Evolutionary conservation across 768 basidiomycete species (phyloP).

Genomic region (Suillus americanus): DNA sequence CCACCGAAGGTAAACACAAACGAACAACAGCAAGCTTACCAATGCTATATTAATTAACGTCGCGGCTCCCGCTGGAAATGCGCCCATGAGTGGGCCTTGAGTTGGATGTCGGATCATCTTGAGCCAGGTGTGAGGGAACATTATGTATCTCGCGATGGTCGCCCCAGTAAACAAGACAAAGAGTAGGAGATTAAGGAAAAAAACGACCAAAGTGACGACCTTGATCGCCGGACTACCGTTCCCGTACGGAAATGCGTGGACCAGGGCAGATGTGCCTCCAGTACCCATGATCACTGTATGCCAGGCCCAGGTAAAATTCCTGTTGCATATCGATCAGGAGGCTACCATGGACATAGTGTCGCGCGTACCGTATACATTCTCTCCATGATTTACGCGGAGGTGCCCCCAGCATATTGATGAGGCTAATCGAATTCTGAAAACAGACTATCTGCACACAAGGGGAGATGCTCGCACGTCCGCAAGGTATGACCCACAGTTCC

Average conservation of each 20-base stretch:
- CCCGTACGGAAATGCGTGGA: slow-evolving; percentile 45
- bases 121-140: slow-evolving; percentile 43
- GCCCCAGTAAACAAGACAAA: slow-evolving; percentile 36
- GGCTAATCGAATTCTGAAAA: not conserved
- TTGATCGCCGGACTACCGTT: slow-evolving; percentile 32
- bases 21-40: slow-evolving; percentile 22
- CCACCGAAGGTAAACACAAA: not conserved
- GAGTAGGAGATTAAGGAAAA: slow-evolving; percentile 40
- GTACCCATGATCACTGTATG: slow-evolving; percentile 50
- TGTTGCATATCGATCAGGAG: slow-evolving; percentile 15
- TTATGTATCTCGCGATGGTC: slow-evolving; percentile 39
- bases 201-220: slow-evolving; percentile 35
- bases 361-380: slow-evolving; percentile 35
- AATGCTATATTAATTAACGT: slow-evolving; percentile 43
- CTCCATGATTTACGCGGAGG: slow-evolving; percentile 33
- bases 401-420: slow-evolving; percentile 6
- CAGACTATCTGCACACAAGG: not conserved
- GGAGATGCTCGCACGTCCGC: not conserved
- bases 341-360: not conserved
- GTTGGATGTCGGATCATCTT: slow-evolving; percentile 46
- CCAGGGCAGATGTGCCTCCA: slow-evolving; percentile 38
- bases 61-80: slow-evolving; percentile 44
- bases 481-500: not conserved
- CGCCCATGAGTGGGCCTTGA: slow-evolving; percentile 46
- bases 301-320: slow-evolving; percentile 49